Percentiles rank a stretch among this genome's conserved stretches.
These are phyloP conservation scores for Barnettozyma siamensis DNA, from an alignment of 805 yeast species.

Conservation along the genomic window DNA sequence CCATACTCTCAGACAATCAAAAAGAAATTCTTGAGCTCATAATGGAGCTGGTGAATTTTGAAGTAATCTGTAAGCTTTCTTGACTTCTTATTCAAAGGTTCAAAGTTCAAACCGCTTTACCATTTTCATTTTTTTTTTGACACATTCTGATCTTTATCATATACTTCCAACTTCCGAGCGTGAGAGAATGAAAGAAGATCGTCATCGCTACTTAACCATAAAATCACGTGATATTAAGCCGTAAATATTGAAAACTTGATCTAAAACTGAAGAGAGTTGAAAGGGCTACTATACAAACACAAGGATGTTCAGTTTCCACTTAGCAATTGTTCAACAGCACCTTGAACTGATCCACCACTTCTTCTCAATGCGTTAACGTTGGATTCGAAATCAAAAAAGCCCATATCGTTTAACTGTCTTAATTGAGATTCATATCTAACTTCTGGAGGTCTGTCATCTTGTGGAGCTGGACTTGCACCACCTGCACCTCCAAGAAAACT, in stretches of 20 bases:
- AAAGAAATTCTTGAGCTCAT: no score
- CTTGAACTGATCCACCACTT: constrained; percentile 96
- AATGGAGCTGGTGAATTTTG: no score
- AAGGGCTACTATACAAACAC: no score
- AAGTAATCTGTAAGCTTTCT: no score
- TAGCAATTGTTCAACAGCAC: constrained; percentile 85
- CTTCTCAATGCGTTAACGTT: constrained; percentile 90
- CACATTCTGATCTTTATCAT: no score
- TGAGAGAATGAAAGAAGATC: not conserved
- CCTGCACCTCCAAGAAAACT: constrained; percentile 37
- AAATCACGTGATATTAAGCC: not conserved
- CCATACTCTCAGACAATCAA: no score
- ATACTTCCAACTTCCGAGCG: no score
- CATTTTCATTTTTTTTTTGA: no score
- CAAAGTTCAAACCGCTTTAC: no score
- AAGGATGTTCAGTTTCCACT: constrained; percentile 39
- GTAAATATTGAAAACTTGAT: no score
- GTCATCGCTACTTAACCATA: not conserved
- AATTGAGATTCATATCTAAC: constrained; percentile 68
- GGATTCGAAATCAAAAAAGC: constrained; percentile 86
- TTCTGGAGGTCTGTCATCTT: constrained; percentile 71
- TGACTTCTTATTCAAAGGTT: no score
- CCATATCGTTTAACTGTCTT: constrained; percentile 76
- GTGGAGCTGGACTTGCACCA: constrained; percentile 18
- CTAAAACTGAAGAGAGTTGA: no score